Evolutionary conservation across 2,329 filamentous ascomycete genomes (phyloP).

Genomic region (Talaromyces sp.): DNA sequence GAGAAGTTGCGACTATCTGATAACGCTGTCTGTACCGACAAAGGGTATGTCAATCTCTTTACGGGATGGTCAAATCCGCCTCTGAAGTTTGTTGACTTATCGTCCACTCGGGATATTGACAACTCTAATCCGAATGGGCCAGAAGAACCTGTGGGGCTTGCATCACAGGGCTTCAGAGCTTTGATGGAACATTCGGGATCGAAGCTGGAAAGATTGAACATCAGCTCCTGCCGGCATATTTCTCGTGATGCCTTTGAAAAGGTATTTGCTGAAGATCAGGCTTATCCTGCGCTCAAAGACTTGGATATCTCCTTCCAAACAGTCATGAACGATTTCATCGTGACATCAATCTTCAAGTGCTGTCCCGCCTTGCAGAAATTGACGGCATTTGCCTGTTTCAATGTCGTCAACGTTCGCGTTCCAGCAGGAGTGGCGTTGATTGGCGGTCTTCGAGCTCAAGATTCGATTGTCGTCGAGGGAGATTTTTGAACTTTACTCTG

Average conservation of each 20-base stretch:
- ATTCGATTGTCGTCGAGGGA: conserved; percentile 46
- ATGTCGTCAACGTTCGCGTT: conserved; percentile 54
- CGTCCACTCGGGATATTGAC: conserved; percentile 74
- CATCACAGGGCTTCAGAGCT: conserved; percentile 70
- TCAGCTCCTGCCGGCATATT: conserved; percentile 85
- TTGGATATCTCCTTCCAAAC: conserved; percentile 71
- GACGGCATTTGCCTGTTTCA: conserved; percentile 62
- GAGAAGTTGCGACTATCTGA: conserved; percentile 77
- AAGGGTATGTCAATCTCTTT: conserved; percentile 70
- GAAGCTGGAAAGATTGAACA: conserved; percentile 64
- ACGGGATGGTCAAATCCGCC: conserved; percentile 70
- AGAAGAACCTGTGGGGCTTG: conserved; percentile 66
- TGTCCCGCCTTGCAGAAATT: conserved; percentile 52
- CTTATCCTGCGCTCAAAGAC: conserved; percentile 66
- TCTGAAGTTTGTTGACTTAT: conserved; percentile 68
- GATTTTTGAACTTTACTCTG: background rate
- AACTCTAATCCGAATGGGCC: conserved; percentile 64
- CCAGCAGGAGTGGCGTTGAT: conserved; percentile 58
- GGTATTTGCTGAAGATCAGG: conserved; percentile 62
- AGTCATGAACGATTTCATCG: conserved; percentile 44
- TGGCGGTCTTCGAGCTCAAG: conserved; percentile 57
- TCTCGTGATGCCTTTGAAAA: conserved; percentile 67
- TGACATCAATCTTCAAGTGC: conserved; percentile 43
- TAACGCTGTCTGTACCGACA: conserved; percentile 72
- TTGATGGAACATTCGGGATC: conserved; percentile 79